A percentile compares a stretch with the other conserved stretches of the same genome.
Conservation (phyloP, 306 rosid species). For the Cotoneaster glaucophyllus region DNA sequence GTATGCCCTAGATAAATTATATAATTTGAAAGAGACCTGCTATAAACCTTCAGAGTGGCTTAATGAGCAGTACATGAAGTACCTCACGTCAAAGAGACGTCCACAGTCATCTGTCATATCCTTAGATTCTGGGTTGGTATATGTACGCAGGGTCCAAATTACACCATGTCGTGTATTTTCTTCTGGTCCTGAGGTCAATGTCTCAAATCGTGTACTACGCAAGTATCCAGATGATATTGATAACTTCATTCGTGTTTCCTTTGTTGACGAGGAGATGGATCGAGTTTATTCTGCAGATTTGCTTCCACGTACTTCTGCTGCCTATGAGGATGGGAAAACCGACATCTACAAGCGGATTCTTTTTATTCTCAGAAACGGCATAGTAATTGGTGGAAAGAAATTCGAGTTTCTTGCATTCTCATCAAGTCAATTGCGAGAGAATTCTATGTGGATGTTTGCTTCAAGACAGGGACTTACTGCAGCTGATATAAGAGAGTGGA, state of each 20-base stretch:
- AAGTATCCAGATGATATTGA: conserved; percentile 27
- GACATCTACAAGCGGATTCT: conserved; percentile 56
- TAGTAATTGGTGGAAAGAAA: conserved; percentile 57
- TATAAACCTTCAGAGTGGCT: conserved; percentile 69
- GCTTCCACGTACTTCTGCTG: conserved; percentile 39
- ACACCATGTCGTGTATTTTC: conserved; percentile 67
- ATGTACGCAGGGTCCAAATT: conserved; percentile 66
- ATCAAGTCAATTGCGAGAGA: conserved; percentile 78
- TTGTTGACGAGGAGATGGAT: conserved; percentile 77
- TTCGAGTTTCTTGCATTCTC: conserved; percentile 89
- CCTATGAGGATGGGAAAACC: conserved; percentile 35
- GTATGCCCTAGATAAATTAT: conserved; percentile 54
- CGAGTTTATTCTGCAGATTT: conserved; percentile 60
- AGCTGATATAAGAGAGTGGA: conserved; percentile 43
- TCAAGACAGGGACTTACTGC: conserved; percentile 34
- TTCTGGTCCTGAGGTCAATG: conserved; percentile 71
- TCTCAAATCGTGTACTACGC: conserved; percentile 83
- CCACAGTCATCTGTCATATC: conserved; percentile 42
- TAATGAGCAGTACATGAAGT: conserved; percentile 36
- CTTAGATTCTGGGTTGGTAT: conserved; percentile 61
- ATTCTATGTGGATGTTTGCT: conserved; percentile 92
- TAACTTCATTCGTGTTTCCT: conserved; percentile 80
- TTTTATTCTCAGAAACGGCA: conserved; percentile 56
- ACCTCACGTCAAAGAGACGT: conserved; percentile 19
- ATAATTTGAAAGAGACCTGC: conserved; percentile 47